phyloP scores from a whole-genome alignment of 2,329 filamentous ascomycete species.

The Aspergillus brunneoviolaceus region DNA sequence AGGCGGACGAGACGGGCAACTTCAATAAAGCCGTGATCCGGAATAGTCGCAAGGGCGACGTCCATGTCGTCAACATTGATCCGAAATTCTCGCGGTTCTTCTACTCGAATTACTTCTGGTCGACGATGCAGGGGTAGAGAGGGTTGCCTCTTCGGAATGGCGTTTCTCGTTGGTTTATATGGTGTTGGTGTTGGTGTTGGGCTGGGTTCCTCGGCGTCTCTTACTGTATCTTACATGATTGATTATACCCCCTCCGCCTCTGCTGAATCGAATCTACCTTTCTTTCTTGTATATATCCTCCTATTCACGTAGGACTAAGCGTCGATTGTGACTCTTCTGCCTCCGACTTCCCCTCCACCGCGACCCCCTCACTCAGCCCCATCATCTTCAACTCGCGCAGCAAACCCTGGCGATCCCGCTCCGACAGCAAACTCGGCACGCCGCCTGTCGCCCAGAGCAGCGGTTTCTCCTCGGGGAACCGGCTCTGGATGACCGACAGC shows the following conservation, averaged over 20 bases:
- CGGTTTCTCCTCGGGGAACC: slow-evolving; percentile 29
- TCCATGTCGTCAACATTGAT: slow-evolving; percentile 92
- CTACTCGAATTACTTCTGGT: slow-evolving; percentile 96
- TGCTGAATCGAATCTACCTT: neutral
- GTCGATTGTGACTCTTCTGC: neutral
- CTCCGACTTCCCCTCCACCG: neutral
- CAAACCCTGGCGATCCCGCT: slow-evolving; percentile 23
- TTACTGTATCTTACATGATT: neutral
- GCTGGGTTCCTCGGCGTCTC: neutral
- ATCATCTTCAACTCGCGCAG: slow-evolving; percentile 11
- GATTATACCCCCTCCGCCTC: neutral
- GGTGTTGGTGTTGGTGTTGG: neutral
- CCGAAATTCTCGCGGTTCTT: slow-evolving; percentile 88
- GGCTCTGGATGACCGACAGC: slow-evolving; percentile 28
- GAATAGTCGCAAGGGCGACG: slow-evolving; percentile 83
- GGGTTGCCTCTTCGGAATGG: neutral
- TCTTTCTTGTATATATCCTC: neutral
- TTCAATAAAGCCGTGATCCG: slow-evolving; percentile 83
- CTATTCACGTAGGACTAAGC: neutral
- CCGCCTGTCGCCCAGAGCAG: slow-evolving; percentile 4
- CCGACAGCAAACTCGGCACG: slow-evolving; percentile 19
- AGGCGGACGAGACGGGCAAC: slow-evolving; percentile 75
- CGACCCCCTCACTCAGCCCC: neutral
- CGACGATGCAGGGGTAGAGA: slow-evolving; percentile 63
- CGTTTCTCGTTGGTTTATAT: slow-evolving; percentile 21